Percentiles rank a stretch among this genome's conserved stretches.
These are phyloP conservation scores for Linum trigynum DNA, from an alignment of 345 rosid genomes.

Conservation along the genomic window DNA sequence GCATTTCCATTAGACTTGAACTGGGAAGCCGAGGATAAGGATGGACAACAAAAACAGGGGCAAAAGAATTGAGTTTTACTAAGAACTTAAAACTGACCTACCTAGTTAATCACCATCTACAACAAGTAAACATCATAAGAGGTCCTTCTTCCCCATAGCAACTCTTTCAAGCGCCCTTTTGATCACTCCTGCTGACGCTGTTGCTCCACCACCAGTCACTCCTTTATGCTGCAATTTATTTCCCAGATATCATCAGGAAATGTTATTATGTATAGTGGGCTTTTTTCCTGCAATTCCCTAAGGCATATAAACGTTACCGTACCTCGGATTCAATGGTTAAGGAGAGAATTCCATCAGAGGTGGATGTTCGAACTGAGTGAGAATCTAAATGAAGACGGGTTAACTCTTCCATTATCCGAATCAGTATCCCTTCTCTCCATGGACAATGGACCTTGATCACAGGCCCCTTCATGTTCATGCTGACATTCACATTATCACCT, in stretches of 20 bases:
- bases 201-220: constrained; percentile 9
- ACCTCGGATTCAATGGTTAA: constrained; percentile 68
- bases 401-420: constrained; percentile 63
- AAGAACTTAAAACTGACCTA: not conserved
- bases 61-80: constrained; percentile 11
- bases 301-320: constrained; percentile 2
- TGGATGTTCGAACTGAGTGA: constrained; percentile 65
- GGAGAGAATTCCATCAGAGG: constrained; percentile 47
- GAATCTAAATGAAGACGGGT: constrained; percentile 62
- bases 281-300: not conserved
- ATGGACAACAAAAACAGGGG: not conserved
- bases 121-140: not conserved
- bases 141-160: constrained; percentile 10
- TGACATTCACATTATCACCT: constrained; percentile 33
- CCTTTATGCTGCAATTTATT: constrained; percentile 48
- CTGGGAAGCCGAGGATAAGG: not conserved
- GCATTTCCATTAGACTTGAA: not conserved
- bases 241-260: not conserved
- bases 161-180: constrained; percentile 52
- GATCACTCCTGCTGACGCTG: constrained; percentile 39
- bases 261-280: not conserved
- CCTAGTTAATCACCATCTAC: not conserved
- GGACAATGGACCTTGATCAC: constrained; percentile 56
- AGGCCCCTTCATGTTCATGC: constrained; percentile 40
- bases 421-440: constrained; percentile 77